phyloP scores from a whole-genome alignment of 2,329 filamentous ascomycete species.

The Penicillium decumbens region DNA sequence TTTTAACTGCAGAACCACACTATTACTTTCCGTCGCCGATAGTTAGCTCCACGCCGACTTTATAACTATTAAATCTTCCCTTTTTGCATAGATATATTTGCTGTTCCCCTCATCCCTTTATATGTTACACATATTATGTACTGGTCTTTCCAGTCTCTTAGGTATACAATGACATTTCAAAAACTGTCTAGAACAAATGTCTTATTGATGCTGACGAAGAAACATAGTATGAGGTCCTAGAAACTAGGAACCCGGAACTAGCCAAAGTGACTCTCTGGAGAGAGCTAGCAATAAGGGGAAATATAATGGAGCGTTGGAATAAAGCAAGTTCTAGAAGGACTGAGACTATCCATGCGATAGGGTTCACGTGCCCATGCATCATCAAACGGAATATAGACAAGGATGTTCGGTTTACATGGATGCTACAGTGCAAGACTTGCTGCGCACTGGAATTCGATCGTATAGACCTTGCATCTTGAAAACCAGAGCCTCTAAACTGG shows the following conservation, averaged over 20 bases:
- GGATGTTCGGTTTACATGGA: too few relatives aligned
- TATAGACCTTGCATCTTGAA: neutral
- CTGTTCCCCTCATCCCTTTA: neutral
- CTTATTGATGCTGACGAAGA: neutral
- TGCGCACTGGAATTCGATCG: neutral
- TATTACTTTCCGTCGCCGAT: neutral
- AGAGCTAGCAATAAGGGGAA: too few relatives aligned
- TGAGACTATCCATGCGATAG: too few relatives aligned
- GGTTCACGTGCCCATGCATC: too few relatives aligned
- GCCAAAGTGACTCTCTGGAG: too few relatives aligned
- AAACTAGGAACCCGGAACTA: too few relatives aligned
- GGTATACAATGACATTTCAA: too few relatives aligned
- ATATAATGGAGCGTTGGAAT: too few relatives aligned
- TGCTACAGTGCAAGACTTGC: too few relatives aligned
- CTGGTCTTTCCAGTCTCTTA: neutral
- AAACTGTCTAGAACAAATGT: neutral
- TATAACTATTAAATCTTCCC: neutral
- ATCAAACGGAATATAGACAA: too few relatives aligned
- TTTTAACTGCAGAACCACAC: neutral
- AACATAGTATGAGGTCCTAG: neutral
- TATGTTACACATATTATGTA: neutral
- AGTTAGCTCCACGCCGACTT: neutral
- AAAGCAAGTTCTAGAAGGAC: neutral
- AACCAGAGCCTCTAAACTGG: neutral
- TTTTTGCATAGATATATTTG: neutral